Evolutionary conservation across 805 yeast species (phyloP), one percentile per base, ranked within the genome.

Genomic region (Yarrowia hollandica): DNA sequence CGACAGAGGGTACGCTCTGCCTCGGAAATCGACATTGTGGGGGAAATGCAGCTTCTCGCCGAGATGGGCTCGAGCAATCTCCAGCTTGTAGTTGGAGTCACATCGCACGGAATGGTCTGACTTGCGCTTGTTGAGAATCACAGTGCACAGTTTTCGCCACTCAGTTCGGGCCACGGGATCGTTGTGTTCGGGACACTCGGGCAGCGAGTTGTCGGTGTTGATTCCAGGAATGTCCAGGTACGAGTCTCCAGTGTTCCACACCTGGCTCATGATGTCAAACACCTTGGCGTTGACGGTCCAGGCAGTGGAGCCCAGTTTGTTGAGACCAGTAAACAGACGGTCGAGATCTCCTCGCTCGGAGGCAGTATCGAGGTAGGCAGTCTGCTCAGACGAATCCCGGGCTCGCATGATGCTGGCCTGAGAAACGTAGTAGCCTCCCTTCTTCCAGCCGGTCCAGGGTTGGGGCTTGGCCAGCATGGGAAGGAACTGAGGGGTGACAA

Each of bases 381-480:
- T 71, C 63, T 94, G 97, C 71, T 94, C 99, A 1, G 94, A 89
- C 0, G 95, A 82, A 66, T 88, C 91, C 66, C 82, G 87, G 14
- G 89, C 81, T 69, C 98, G 80, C 65, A 94, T 81, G 35, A 94
- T 74, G 4, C 78, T 72, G 15, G 82, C 78, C 62, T 80, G 82
- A 12, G 86, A 77, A 67, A 83, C 84, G 61, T 81, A 76, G 67
- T 89, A 91, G 0, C 97, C 99, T 64, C 99, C 99, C 60, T 81
- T 80, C 67, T 85, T 83, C 80, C 85, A 84, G 10, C 82, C 74
- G 0, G 83, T 79, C 99, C 99, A 94, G 5, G 90, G 89, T 59
- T 83, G 76, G n/a, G 99, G 99, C 62, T 83, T 82, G 8, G 88
- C 86, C 50, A 94, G 76, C 99, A 94, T 94, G 8, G 99, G 99